A percentile compares a stretch with the other conserved stretches of the same genome.
phyloP scores from a whole-genome alignment of 257 asterid genomes.

The Perilla frutescens region DNA sequence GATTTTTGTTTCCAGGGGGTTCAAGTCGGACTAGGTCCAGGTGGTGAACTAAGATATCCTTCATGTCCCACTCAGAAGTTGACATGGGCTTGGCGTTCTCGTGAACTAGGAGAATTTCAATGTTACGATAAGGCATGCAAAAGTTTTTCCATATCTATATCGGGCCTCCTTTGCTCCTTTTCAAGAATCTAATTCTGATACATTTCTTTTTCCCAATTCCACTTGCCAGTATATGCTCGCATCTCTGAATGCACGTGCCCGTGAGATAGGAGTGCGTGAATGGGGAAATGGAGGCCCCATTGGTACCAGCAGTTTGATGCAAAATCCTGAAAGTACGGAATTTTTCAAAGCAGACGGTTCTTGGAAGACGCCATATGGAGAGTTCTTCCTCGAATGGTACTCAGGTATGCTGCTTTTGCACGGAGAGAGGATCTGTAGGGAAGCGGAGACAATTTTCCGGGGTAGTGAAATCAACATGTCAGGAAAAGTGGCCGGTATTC shows the following conservation, averaged over 20 bases:
- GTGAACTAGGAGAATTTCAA: conserved; percentile 79
- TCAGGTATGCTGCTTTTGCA: conserved; percentile 70
- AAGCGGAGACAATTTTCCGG: conserved; percentile 65
- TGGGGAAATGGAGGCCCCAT: conserved; percentile 67
- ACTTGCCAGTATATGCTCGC: conserved; percentile 80
- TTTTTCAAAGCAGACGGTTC: conserved; percentile 63
- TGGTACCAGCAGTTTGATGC: conserved; percentile 52
- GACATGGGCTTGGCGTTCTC: conserved; percentile 53
- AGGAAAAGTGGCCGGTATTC: conserved; percentile 65
- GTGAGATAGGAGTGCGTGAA: conserved; percentile 56
- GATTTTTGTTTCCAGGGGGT: conserved; percentile 57
- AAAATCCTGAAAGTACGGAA: conserved; percentile 57
- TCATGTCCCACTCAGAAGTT: conserved; percentile 53
- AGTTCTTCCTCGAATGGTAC: conserved; percentile 82
- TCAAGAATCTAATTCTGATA: conserved; percentile 15
- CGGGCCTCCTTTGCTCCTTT: neutral
- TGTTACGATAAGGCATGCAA: conserved; percentile 70
- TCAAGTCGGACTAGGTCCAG: conserved; percentile 90
- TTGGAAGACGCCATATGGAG: conserved; percentile 68
- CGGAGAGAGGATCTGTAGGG: conserved; percentile 76
- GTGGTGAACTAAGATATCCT: conserved; percentile 84
- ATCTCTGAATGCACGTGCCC: conserved; percentile 66
- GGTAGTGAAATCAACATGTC: conserved; percentile 62
- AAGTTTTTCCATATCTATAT: conserved; percentile 1
- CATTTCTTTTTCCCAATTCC: conserved; percentile 30